Evolutionary conservation across 75 land plant genomes (phyloP).

Genomic region (Ceratopteris richardii): DNA sequence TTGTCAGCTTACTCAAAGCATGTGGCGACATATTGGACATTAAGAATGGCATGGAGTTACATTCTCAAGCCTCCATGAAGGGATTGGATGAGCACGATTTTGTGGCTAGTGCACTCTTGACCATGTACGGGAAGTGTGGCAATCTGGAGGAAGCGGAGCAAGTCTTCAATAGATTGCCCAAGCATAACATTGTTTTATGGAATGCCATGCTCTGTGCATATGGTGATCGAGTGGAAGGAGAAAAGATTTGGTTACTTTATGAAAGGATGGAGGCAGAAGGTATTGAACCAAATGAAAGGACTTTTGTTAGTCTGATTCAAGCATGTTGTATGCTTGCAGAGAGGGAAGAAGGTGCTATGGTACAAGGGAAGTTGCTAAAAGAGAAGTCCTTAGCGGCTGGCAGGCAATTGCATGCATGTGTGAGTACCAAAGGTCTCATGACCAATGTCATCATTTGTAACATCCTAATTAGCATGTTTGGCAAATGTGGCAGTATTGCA

Average conservation of each 20-base stretch:
- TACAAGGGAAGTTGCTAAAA: neutral
- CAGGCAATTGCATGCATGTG: constrained; percentile 2
- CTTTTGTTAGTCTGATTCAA: neutral
- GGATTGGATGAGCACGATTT: neutral
- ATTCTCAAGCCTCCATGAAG: constrained; percentile 5
- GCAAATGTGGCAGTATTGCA: constrained; percentile 5
- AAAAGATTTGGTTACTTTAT: neutral
- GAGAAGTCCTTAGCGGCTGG: neutral
- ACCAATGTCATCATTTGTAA: constrained; percentile 2
- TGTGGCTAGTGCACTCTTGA: constrained; percentile 4
- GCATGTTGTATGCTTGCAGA: constrained; percentile 1
- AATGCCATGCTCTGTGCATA: constrained; percentile 5
- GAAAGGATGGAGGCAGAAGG: neutral
- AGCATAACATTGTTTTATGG: constrained; percentile 5
- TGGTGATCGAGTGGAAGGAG: constrained; percentile 5
- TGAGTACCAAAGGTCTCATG: neutral
- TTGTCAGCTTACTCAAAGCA: constrained; percentile 20
- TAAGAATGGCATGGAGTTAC: constrained; percentile 10
- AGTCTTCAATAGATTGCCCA: constrained; percentile 1
- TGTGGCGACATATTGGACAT: constrained; percentile 10
- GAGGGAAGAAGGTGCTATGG: neutral
- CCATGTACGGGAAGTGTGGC: constrained; percentile 7
- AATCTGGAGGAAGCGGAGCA: constrained; percentile 6
- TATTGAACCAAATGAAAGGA: neutral
- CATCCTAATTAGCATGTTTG: constrained; percentile 2